Percentiles rank a stretch among this genome's conserved stretches.
Evolutionary conservation across 768 basidiomycete species (phyloP).

Genomic region (Chalciporus pseudorubinellus): DNA sequence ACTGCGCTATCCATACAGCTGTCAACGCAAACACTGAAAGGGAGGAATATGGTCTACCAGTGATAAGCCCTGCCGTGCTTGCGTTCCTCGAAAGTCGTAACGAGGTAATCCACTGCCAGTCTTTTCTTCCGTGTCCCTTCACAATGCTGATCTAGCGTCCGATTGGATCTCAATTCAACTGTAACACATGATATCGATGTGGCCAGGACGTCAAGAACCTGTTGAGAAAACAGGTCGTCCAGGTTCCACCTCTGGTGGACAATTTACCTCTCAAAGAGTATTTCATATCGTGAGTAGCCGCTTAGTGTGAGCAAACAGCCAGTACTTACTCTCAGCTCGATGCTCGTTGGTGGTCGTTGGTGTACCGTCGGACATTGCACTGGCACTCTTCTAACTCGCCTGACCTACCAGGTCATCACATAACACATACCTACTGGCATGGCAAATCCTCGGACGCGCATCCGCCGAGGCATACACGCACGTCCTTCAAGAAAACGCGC

Average conservation of each 20-base stretch:
- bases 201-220: slow-evolving; percentile 31
- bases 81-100: slow-evolving; percentile 32
- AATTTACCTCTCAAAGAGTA: slow-evolving; percentile 52
- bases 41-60: neutral
- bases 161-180: neutral
- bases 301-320: neutral
- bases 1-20: slow-evolving; percentile 6
- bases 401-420: slow-evolving; percentile 51
- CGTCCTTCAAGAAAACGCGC: slow-evolving; percentile 48
- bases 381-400: too few relatives aligned
- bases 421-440: slow-evolving; percentile 61
- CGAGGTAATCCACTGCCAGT: slow-evolving; percentile 26
- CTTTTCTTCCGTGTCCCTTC: neutral
- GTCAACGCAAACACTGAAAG: slow-evolving; percentile 5
- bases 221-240: slow-evolving; percentile 37
- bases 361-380: too few relatives aligned
- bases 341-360: too few relatives aligned
- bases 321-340: neutral
- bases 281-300: slow-evolving; percentile 44
- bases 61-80: slow-evolving; percentile 41
- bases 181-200: neutral
- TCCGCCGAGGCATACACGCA: slow-evolving; percentile 55
- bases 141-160: neutral
- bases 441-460: slow-evolving; percentile 54
- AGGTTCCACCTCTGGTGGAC: slow-evolving; percentile 35